Evolutionary conservation across 371 early-diverging fungal species (phyloP).

Genomic region (Polyrhizophydium stewartii): DNA sequence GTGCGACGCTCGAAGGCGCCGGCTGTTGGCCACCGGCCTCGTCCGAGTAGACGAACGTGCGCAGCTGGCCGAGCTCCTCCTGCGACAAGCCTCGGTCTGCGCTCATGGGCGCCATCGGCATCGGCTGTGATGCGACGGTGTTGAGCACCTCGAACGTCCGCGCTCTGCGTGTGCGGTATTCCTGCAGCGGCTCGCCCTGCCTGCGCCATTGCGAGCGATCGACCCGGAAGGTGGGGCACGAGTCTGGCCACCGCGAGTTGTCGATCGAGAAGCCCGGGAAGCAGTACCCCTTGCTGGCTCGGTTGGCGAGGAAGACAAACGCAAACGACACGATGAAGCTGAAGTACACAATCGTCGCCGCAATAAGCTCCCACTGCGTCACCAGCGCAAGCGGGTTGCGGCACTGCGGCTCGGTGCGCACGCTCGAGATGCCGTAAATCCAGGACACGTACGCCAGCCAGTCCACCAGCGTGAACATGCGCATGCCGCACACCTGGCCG

Average conservation of each 20-base stretch:
- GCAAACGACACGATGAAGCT: conserved; percentile 5
- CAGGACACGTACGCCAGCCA: conserved; percentile 11
- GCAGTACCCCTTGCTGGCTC: not conserved
- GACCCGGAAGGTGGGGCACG: conserved; percentile 7
- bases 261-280: conserved; percentile 9
- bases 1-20: not conserved
- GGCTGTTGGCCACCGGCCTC: not conserved
- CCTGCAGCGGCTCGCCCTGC: conserved; percentile 1
- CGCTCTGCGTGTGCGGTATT: not conserved
- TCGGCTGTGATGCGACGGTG: not conserved
- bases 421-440: conserved; percentile 8
- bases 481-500: conserved; percentile 5
- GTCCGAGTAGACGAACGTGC: not conserved
- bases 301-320: conserved; percentile 1
- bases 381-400: conserved; percentile 1
- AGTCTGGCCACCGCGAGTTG: conserved; percentile 9
- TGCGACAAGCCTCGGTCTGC: not conserved
- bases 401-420: conserved; percentile 3
- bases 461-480: conserved; percentile 3
- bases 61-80: not conserved
- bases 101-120: not conserved
- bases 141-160: not conserved
- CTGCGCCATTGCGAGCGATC: conserved; percentile 7
- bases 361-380: conserved; percentile 6
- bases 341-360: conserved; percentile 7